Base-by-base conservation (phyloP, 371 early-diverging fungal species). In the Lichtheimia hyalospora region DNA sequence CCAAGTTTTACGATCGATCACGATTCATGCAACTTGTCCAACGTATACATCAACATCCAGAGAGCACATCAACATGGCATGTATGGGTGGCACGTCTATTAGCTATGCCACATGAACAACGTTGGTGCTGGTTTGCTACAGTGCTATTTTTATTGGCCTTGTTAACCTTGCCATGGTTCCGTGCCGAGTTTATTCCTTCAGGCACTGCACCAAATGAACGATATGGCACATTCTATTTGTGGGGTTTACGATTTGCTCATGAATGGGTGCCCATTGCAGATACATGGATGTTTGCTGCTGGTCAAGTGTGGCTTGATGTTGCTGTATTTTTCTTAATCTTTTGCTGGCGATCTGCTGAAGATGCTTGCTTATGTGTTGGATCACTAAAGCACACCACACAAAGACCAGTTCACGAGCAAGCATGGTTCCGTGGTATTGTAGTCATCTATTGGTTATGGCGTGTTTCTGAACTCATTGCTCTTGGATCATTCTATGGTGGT, bases 201-300 rank as follows among this genome's bases (percentile, higher is more conserved):
- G 84, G 70, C 14, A 61, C 65, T 6, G 57, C 57, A 2, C 58
- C 69, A 7, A 61, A 70, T 3, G 77, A 77, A 39, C 71, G 81
- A 3, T 74, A 70, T 23, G 85, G 85, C 3, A 76, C 67, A 14
- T 84, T 88, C 59, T 86, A 85, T 63, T 60, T 86, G 24, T 86
- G 79, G 65, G 89, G 89, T 2, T 72, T 91, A 16, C 46, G 57
- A 20, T 62, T 72, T 66, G 70, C 59, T 0, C 72, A 81, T 2
- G 84, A 82, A n/a, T 94, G 93, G 92, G 71, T 87, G 0, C 94
- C 95, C 0, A 71, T 91, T 55, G 76, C 85, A 21, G 95, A 94
- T 64, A 92, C 94, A 1, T 94, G 91, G 91, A 73, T 88, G 57
- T 82, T 73, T 73, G 77, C 80, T 1, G 65, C 75, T 6, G 79